phyloP scores from a whole-genome alignment of 73 alveolate genomes.

The Tetrahymena malaccensis region DNA sequence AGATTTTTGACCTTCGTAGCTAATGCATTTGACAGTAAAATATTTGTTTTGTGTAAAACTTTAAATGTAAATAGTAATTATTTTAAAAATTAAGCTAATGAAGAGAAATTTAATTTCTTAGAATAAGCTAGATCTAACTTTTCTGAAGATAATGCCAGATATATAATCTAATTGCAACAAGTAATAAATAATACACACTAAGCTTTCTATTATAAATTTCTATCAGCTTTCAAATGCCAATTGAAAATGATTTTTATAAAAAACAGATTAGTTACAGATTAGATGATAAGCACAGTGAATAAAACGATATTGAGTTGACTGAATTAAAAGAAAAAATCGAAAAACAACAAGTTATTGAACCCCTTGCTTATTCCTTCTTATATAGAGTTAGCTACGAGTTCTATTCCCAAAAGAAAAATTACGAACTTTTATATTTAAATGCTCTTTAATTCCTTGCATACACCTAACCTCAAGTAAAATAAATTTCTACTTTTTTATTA shows the following conservation, averaged over 20 bases:
- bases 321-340: constrained; percentile 8
- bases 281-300: background rate
- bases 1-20: constrained; percentile 22
- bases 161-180: background rate
- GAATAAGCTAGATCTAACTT: background rate
- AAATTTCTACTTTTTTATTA: too few species aligned
- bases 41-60: background rate
- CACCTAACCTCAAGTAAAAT: constrained; percentile 10
- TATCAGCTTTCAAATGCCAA: background rate
- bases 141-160: background rate
- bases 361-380: constrained; percentile 22
- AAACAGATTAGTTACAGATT: background rate
- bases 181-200: background rate
- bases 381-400: constrained; percentile 23
- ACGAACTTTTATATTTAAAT: constrained; percentile 39
- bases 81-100: background rate
- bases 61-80: background rate
- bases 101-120: background rate
- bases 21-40: constrained; percentile 6
- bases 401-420: constrained; percentile 16
- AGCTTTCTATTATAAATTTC: background rate
- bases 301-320: constrained; percentile 15
- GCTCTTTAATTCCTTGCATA: constrained; percentile 33
- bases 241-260: background rate
- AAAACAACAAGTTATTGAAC: constrained; percentile 21